Evolutionary conservation across 768 basidiomycete species (phyloP).

Genomic region (Podaxis rugospora): DNA sequence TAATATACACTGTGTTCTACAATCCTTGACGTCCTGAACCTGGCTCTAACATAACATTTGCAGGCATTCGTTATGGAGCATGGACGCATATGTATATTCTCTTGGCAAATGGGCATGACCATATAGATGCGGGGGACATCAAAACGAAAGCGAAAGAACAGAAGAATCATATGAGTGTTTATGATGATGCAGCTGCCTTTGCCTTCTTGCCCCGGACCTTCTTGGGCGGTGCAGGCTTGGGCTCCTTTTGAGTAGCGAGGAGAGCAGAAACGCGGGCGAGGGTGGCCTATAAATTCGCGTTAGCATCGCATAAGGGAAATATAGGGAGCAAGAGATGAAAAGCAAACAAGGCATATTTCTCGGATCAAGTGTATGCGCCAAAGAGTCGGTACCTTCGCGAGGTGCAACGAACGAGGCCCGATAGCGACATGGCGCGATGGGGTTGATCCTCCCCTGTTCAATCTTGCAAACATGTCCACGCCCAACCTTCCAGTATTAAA

Average conservation of each 20-base stretch:
- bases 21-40: neutral
- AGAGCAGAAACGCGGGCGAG: slow-evolving; percentile 77
- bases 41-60: neutral
- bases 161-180: slow-evolving; percentile 20
- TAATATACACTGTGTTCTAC: slow-evolving; percentile 1
- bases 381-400: slow-evolving; percentile 66
- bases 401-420: slow-evolving; percentile 60
- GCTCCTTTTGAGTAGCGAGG: slow-evolving; percentile 64
- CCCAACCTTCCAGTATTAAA: slow-evolving; percentile 68
- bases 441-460: slow-evolving; percentile 59
- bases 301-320: slow-evolving; percentile 19
- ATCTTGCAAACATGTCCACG: slow-evolving; percentile 94
- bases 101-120: slow-evolving; percentile 21
- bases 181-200: slow-evolving; percentile 17
- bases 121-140: slow-evolving; percentile 24
- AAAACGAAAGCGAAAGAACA: slow-evolving; percentile 21
- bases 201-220: slow-evolving; percentile 73
- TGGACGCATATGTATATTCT: slow-evolving; percentile 21
- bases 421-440: slow-evolving; percentile 70
- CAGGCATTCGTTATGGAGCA: slow-evolving; percentile 11
- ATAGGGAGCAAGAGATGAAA: slow-evolving; percentile 5
- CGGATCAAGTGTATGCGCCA: slow-evolving; percentile 53
- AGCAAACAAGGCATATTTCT: slow-evolving; percentile 6
- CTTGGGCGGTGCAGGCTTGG: slow-evolving; percentile 61
- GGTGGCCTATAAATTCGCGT: slow-evolving; percentile 49